phyloP scores from a whole-genome alignment of 73 alveolate species.

The Urostyla sp. region DNA sequence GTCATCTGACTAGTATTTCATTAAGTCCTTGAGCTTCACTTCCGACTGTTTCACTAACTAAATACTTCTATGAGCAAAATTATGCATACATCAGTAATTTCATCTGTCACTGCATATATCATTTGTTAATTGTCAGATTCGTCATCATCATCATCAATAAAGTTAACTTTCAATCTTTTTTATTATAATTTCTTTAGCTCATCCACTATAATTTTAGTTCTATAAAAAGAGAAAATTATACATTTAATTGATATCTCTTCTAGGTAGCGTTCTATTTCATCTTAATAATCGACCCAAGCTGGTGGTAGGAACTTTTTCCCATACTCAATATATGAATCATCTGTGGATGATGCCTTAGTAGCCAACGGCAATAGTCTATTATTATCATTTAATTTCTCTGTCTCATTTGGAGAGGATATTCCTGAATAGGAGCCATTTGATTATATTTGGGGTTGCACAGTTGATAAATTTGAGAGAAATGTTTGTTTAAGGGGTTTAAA shows the following conservation, averaged over 20 bases:
- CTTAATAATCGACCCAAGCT: conserved; percentile 42
- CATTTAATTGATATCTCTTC: conserved; percentile 37
- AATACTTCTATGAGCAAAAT: background rate
- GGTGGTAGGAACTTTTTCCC: conserved; percentile 54
- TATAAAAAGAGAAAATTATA: background rate
- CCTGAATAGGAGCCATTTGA: conserved; percentile 39
- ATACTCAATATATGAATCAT: conserved; percentile 36
- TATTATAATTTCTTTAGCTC: conserved; percentile 29
- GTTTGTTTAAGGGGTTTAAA: conserved; percentile 25
- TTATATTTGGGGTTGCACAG: background rate
- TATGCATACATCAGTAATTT: conserved; percentile 36
- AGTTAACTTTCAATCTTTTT: conserved; percentile 34
- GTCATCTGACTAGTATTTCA: conserved; percentile 41
- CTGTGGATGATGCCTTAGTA: conserved; percentile 31
- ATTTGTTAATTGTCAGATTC: conserved; percentile 3
- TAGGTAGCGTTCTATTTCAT: conserved; percentile 46
- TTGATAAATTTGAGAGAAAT: background rate
- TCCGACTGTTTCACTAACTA: conserved; percentile 50
- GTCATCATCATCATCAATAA: conserved; percentile 53
- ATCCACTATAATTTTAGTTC: conserved; percentile 2
- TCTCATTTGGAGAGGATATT: conserved; percentile 36
- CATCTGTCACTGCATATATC: background rate
- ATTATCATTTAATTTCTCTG: conserved; percentile 46
- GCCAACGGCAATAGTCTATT: conserved; percentile 45
- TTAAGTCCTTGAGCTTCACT: conserved; percentile 32